Evolutionary conservation across 202 grass and related monocot genomes (phyloP).

Genomic region (Dendrocalamus latiflorus): DNA sequence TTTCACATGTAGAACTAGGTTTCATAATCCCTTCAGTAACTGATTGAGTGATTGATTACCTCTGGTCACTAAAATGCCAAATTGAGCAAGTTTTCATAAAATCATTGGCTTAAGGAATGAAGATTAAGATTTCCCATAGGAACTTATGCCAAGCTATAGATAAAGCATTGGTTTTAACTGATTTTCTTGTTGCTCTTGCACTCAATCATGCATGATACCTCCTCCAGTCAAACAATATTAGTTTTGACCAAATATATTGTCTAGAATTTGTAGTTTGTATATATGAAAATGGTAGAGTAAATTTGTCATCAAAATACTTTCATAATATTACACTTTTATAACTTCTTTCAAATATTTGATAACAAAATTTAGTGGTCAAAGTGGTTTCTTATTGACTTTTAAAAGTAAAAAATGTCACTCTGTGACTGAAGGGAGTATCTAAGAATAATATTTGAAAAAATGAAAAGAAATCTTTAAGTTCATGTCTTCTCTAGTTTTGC

Average conservation of each 20-base stretch:
- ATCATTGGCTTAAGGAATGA: background rate
- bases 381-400: background rate
- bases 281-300: background rate
- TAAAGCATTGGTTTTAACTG: background rate
- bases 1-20: background rate
- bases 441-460: background rate
- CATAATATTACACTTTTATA: too few relatives aligned
- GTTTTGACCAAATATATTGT: background rate
- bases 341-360: too few relatives aligned
- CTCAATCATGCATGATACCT: background rate
- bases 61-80: background rate
- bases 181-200: slow-evolving; percentile 7
- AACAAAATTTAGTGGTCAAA: background rate
- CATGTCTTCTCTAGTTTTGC: background rate
- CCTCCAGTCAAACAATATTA: background rate
- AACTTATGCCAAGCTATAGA: background rate
- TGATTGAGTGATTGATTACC: background rate
- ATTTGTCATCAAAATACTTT: background rate
- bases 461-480: background rate
- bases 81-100: background rate
- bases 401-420: background rate
- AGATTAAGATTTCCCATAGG: background rate
- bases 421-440: background rate
- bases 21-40: slow-evolving; percentile 17
- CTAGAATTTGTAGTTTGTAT: background rate